Base-by-base conservation (phyloP, 306 rosid genomes). In the Fragaria iinumae region DNA sequence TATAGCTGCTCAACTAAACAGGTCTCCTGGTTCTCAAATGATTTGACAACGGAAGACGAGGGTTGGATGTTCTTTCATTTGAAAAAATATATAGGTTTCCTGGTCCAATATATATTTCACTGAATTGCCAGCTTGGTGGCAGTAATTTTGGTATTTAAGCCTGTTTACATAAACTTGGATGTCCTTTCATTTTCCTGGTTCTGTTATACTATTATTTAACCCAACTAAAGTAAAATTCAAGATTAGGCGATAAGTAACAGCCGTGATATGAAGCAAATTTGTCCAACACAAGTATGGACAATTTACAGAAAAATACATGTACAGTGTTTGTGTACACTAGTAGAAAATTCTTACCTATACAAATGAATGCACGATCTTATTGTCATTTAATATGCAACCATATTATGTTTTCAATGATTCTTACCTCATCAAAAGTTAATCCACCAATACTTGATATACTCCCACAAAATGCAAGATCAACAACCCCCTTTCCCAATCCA, bases 351-450 rank as follows among this genome's bases (percentile, higher is more conserved):
- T 39, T 16, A 2, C 32, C 23, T 70, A 52, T 14, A 57, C 9
- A 60, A 9, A 44, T 18, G 10, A 48, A 48, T 57, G 65, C 43
- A 78, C 38, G 49, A 48, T 49, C 16, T 14, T 59, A 23, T 12
- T 20, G 14, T 16, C 13, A 13, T 27, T 48, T 11, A 59, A 44
- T 23, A 65, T 47, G 48, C n/a, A 56, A 43, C 41, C 25, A 29
- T 7, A 67, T 68, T n/a, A 39, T 12, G 14, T 66, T 34, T 52
- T 20, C 11, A 18, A 71, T 62, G 71, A 25, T 73, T 73, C 90
- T 90, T 77, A 92, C 99, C 97, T 95, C 99, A 86, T 95, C 99
- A 82, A 95, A 90, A 73, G 99, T 95, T 76, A 95, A 84, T 80
- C 99, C 99, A 73, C 96, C 99, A 74, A 92, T 84, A 73, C 91